Evolutionary conservation across 495 filamentous ascomycete genomes (phyloP).

Genomic region (Aspergillus conjunctus): DNA sequence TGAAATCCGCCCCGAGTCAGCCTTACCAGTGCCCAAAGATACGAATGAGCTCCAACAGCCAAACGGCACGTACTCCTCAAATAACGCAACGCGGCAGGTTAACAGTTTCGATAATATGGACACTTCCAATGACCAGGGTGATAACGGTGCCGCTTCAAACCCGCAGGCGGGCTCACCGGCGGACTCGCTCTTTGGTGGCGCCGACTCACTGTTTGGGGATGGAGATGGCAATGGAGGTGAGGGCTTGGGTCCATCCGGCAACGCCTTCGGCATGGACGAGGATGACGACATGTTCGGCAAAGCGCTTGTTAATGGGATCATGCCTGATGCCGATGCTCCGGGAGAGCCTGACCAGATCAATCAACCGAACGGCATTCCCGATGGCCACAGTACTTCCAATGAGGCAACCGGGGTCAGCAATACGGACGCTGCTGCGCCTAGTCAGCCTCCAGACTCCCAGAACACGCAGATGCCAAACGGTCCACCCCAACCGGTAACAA

Average conservation of each 20-base stretch:
- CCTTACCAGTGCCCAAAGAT: slow-evolving; percentile 71
- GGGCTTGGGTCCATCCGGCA: slow-evolving; percentile 56
- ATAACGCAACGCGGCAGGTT: slow-evolving; percentile 51
- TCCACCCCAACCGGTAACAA: slow-evolving; percentile 34
- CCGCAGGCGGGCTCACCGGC: slow-evolving; percentile 65
- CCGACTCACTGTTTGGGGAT: slow-evolving; percentile 76
- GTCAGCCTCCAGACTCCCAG: slow-evolving; percentile 21
- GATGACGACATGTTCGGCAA: slow-evolving; percentile 87
- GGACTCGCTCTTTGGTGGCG: slow-evolving; percentile 65
- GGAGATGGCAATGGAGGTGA: slow-evolving; percentile 61
- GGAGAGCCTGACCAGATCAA: slow-evolving; percentile 35
- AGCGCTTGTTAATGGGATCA: slow-evolving; percentile 67
- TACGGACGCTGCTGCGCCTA: slow-evolving; percentile 12
- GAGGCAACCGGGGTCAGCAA: slow-evolving; percentile 14
- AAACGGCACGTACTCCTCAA: slow-evolving; percentile 70
- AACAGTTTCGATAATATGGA: slow-evolving; percentile 47
- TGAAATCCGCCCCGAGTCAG: slow-evolving; percentile 79
- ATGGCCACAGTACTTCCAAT: slow-evolving; percentile 9
- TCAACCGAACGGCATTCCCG: slow-evolving; percentile 28
- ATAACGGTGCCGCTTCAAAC: slow-evolving; percentile 38
- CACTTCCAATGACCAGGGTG: slow-evolving; percentile 45
- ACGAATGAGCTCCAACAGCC: slow-evolving; percentile 57
- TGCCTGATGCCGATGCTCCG: slow-evolving; percentile 45
- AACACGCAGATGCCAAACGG: slow-evolving; percentile 27
- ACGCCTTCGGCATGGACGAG: slow-evolving; percentile 71